A percentile compares a stretch with the other conserved stretches of the same genome.
Evolutionary conservation across 164 flowering plant species (phyloP).

Genomic region (Vitis amurensis): DNA sequence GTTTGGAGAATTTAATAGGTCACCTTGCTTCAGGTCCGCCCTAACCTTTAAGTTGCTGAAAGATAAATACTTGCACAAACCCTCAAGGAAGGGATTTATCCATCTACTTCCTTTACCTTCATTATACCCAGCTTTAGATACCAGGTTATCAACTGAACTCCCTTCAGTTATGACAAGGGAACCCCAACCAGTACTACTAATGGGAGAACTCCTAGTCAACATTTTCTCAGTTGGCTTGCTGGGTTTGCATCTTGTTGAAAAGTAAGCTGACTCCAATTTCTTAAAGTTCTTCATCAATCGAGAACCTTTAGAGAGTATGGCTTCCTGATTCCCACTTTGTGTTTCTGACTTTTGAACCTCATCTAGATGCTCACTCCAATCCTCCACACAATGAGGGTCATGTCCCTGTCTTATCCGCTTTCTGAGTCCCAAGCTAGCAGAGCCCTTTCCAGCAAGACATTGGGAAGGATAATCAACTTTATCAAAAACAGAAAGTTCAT

Average conservation of each 20-base stretch:
- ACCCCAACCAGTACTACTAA: conserved; percentile 56
- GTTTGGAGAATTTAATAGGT: conserved; percentile 85
- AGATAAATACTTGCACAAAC: conserved; percentile 86
- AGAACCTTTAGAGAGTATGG: conserved; percentile 48
- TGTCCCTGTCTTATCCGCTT: conserved; percentile 53
- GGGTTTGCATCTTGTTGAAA: conserved; percentile 65
- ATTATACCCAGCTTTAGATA: conserved; percentile 35
- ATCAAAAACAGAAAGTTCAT: conserved; percentile 30
- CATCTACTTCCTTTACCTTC: conserved; percentile 57
- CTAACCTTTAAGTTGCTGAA: conserved; percentile 74
- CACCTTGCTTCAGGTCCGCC: conserved; percentile 94
- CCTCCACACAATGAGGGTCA: conserved; percentile 22
- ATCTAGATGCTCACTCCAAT: conserved; percentile 32
- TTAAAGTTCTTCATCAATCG: conserved; percentile 84
- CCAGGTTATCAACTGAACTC: conserved; percentile 63
- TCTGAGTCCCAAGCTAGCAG: conserved; percentile 47
- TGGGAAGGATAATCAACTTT: conserved; percentile 10
- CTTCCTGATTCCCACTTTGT: conserved; percentile 35
- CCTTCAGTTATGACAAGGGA: conserved; percentile 63
- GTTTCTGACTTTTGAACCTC: conserved; percentile 33
- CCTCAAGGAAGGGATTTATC: conserved; percentile 89
- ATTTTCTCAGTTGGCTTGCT: conserved; percentile 33
- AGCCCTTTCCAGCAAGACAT: conserved; percentile 32
- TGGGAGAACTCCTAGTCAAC: conserved; percentile 34
- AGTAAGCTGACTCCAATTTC: conserved; percentile 82